These are phyloP conservation scores for Amanita muscaria DNA, from an alignment of 768 basidiomycete species.

Conservation along the genomic window DNA sequence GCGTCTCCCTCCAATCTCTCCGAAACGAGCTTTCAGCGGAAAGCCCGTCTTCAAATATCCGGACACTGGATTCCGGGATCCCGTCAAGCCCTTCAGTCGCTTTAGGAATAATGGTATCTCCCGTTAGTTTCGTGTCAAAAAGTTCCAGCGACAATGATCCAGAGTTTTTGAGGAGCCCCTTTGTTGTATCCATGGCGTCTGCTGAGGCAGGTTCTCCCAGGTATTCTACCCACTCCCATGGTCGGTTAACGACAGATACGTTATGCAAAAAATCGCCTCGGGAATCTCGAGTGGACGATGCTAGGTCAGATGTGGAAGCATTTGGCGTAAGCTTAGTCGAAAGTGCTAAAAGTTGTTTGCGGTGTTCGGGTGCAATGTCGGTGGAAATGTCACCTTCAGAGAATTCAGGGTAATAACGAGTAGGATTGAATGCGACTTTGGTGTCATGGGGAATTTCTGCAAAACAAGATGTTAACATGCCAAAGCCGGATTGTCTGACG, in stretches of 20 bases:
- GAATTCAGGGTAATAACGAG: slow-evolving; percentile 51
- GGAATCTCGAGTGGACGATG: slow-evolving; percentile 47
- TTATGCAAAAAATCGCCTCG: slow-evolving; percentile 42
- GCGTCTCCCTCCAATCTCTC: slow-evolving; percentile 72
- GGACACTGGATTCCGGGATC: slow-evolving; percentile 34
- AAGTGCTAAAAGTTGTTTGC: slow-evolving; percentile 47
- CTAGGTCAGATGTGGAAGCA: slow-evolving; percentile 46
- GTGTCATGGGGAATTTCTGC: slow-evolving; percentile 56
- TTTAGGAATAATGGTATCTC: slow-evolving; percentile 39
- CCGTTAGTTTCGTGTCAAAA: slow-evolving; percentile 58
- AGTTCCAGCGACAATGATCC: slow-evolving; percentile 65
- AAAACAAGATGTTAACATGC: not conserved
- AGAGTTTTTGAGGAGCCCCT: slow-evolving; percentile 48
- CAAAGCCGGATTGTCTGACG: slow-evolving; percentile 10
- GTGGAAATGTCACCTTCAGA: slow-evolving; percentile 41
- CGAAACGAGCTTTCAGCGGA: slow-evolving; percentile 56
- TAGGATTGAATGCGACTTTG: slow-evolving; percentile 52
- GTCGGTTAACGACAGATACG: slow-evolving; percentile 55
- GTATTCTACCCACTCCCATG: slow-evolving; percentile 86
- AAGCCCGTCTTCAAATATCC: slow-evolving; percentile 60
- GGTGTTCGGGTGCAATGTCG: slow-evolving; percentile 50
- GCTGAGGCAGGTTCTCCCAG: slow-evolving; percentile 46
- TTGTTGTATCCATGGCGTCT: slow-evolving; percentile 33
- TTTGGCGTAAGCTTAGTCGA: slow-evolving; percentile 47
- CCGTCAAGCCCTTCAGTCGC: slow-evolving; percentile 22